These are phyloP conservation scores for Chlamydomonas reinhardtii DNA, from an alignment of 163 green algal genomes.

Conservation along the genomic window DNA sequence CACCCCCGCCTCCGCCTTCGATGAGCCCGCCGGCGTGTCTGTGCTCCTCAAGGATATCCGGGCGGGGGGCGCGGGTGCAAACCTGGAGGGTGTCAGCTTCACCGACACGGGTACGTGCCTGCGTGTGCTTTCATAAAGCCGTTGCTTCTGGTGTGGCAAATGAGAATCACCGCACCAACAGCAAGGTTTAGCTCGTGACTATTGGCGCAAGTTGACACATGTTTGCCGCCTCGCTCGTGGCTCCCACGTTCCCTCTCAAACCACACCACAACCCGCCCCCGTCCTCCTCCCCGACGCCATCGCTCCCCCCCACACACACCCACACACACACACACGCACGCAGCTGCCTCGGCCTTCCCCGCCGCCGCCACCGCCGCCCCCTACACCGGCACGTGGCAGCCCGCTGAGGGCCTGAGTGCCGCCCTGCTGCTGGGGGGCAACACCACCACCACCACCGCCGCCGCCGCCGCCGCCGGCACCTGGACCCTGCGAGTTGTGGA, in stretches of 20 bases:
- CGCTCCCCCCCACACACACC: background rate
- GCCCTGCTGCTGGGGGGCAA: slow-evolving; percentile 5
- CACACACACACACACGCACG: too few relatives aligned
- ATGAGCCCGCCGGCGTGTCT: background rate
- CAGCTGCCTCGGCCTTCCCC: slow-evolving; percentile 9
- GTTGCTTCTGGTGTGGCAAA: too few relatives aligned
- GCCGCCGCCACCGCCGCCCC: background rate
- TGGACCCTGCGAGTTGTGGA: slow-evolving; percentile 25
- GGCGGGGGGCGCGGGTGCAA: background rate
- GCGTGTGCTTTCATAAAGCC: too few relatives aligned
- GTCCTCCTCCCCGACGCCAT: too few relatives aligned
- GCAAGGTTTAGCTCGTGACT: too few relatives aligned
- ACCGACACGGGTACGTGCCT: background rate
- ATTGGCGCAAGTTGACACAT: too few relatives aligned
- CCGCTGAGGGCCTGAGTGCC: background rate
- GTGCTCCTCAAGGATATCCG: slow-evolving; percentile 40
- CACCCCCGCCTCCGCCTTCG: too few relatives aligned
- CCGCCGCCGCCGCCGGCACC: slow-evolving; percentile 8
- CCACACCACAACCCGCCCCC: too few relatives aligned
- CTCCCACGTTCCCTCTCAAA: too few relatives aligned
- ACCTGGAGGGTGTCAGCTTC: slow-evolving; percentile 11
- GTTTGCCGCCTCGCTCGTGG: too few relatives aligned
- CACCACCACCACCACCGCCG: too few relatives aligned
- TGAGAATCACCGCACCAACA: too few relatives aligned
- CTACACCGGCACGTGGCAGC: slow-evolving; percentile 16